These are phyloP conservation scores for Aspergillus viridinutans DNA, from an alignment of 2,329 filamentous ascomycete species.

Conservation along the genomic window DNA sequence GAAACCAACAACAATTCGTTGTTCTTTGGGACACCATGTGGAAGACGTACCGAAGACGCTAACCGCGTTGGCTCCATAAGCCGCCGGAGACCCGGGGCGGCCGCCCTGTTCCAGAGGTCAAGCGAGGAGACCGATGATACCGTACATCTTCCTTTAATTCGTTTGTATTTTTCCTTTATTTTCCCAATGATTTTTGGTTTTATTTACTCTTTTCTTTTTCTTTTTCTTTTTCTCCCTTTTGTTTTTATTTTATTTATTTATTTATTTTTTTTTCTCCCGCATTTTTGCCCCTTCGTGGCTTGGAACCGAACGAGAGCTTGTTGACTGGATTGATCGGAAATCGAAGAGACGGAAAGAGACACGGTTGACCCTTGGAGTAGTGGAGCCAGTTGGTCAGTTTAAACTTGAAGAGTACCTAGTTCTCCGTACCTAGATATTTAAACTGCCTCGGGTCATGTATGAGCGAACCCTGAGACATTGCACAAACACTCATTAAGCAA, in stretches of 20 bases:
- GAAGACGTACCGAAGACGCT: constrained; percentile 19
- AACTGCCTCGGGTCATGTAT: background rate
- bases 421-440: background rate
- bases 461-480: background rate
- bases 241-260: too few relatives aligned
- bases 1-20: background rate
- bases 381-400: background rate
- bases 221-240: background rate
- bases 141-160: background rate
- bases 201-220: background rate
- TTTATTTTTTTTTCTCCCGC: background rate
- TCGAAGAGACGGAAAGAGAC: background rate
- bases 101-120: background rate
- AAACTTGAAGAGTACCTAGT: background rate
- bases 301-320: background rate
- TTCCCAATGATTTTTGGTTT: background rate
- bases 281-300: background rate
- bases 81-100: constrained; percentile 23
- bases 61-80: constrained; percentile 23
- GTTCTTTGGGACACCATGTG: constrained; percentile 18
- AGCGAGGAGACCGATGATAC: background rate
- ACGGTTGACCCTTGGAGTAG: background rate
- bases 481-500: constrained; percentile 21
- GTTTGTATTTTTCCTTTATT: background rate
- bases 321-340: background rate